Conservation (phyloP, 805 yeast species). For the Schizosaccharomyces pombe region DNA sequence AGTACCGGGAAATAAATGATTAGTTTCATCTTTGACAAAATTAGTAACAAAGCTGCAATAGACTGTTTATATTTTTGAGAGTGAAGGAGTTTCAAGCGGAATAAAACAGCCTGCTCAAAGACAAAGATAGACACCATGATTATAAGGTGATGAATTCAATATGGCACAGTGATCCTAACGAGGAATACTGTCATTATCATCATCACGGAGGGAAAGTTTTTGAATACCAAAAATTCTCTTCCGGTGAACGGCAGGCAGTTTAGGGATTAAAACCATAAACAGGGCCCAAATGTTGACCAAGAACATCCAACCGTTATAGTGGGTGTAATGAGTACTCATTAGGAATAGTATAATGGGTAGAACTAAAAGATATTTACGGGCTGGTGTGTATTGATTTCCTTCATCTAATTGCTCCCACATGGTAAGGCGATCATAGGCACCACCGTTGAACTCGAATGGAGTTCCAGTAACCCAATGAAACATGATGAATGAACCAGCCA, state of each 20-base stretch:
- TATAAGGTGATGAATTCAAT: too few species aligned
- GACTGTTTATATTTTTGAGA: too few species aligned
- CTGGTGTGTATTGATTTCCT: conserved; percentile 92
- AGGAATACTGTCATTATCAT: not conserved
- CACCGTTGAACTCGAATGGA: conserved; percentile 88
- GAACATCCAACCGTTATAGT: conserved; percentile 59
- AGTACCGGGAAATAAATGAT: too few species aligned
- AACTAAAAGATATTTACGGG: conserved; percentile 72
- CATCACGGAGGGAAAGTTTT: not conserved
- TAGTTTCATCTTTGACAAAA: too few species aligned
- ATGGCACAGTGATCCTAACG: not conserved
- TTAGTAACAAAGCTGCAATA: too few species aligned
- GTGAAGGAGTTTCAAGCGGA: too few species aligned
- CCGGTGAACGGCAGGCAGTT: conserved; percentile 32
- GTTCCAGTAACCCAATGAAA: conserved; percentile 91
- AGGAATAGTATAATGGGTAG: conserved; percentile 82
- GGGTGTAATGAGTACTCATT: conserved; percentile 71
- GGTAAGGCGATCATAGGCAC: conserved; percentile 84
- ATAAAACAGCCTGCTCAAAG: too few species aligned
- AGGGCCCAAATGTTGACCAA: conserved; percentile 61
- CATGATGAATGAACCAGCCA: conserved; percentile 49
- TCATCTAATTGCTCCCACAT: conserved; percentile 97
- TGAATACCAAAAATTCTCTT: conserved; percentile 1
- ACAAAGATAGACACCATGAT: too few species aligned
- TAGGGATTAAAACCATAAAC: conserved; percentile 72